Evolutionary conservation across 148 eudicot species (phyloP), one percentile per base, ranked within the genome.

Genomic region (Heliosperma pusillum): DNA sequence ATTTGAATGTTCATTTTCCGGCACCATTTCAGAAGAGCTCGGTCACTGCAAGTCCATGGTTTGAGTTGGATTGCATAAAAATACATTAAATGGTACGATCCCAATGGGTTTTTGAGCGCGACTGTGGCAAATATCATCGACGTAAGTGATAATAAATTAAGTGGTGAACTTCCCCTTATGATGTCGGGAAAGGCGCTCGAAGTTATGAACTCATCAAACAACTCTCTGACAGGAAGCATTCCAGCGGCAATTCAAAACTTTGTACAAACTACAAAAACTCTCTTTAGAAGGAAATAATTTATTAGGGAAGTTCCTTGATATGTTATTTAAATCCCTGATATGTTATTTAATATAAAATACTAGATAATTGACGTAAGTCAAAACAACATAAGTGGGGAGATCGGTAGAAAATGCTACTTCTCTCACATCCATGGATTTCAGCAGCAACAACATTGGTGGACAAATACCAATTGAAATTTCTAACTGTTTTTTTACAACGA

Each of bases 301-400:
- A 17, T 69, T 76, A 59, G 93, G 87, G 5, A 59, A 71, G 19
- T n/a, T n/a, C n/a, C n/a, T n/a, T n/a, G n/a, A n/a, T n/a, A n/a
- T n/a, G n/a, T n/a, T n/a, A n/a, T n/a, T n/a, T n/a, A n/a, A n/a
- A 82, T 87, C 12, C 93, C 93, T 2, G 56, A 70, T 1, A 80
- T 82, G 17, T 20, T 89, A 26, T 85, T 79, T 29, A 70, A 58
- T 21, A 73, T 89, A 71, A 80, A 82, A 67, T 52, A 52, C 44
- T 30, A 80, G 6, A 20, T 15, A 20, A 63, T 89, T 40, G 74
- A 87, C 45, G 15, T 81, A 1, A 83, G 85, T 76, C 83, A 74
- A 13, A 89, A 87, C 70, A 73, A 40, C 74, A 30, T 87, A 9
- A 80, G 72, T 29, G 87, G 93, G 11, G 81, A 71, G 58, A 12